These are phyloP conservation scores for Knufia fluminis DNA, from an alignment of 2,329 filamentous ascomycete genomes.

Conservation along the genomic window DNA sequence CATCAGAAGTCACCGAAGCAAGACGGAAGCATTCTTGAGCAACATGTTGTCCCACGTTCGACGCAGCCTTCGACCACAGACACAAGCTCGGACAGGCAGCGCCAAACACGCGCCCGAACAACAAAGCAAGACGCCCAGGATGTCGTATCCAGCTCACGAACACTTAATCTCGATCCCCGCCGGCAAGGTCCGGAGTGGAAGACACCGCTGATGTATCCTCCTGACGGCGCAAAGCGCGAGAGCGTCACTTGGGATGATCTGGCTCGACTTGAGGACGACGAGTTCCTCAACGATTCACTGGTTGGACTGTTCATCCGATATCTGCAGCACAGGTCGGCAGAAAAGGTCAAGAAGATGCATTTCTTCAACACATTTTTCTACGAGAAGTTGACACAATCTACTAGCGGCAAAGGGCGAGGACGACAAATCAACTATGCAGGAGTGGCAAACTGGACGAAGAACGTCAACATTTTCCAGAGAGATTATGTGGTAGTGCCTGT, in stretches of 20 bases:
- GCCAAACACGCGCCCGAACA: neutral
- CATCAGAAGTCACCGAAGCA: too few relatives aligned
- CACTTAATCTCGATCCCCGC: neutral
- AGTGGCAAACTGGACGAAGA: conserved; percentile 80
- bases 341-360: conserved; percentile 58
- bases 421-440: conserved; percentile 68
- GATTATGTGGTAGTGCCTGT: conserved; percentile 90
- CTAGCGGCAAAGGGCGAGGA: conserved; percentile 34
- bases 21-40: too few relatives aligned
- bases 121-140: neutral
- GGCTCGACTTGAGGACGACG: conserved; percentile 65
- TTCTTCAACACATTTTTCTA: conserved; percentile 90
- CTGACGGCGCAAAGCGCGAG: conserved; percentile 37
- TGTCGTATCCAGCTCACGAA: neutral
- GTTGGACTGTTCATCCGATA: conserved; percentile 79
- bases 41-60: too few relatives aligned
- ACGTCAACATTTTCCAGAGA: conserved; percentile 71
- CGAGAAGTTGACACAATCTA: conserved; percentile 57
- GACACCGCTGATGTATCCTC: conserved; percentile 37
- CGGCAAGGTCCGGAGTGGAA: conserved; percentile 19
- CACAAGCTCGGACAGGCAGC: too few relatives aligned
- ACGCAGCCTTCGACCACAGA: too few relatives aligned
- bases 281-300: conserved; percentile 87
- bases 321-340: conserved; percentile 52
- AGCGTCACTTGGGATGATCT: conserved; percentile 43